Conservation (phyloP, 495 filamentous ascomycete species). For the Aspergillus affinis region DNA sequence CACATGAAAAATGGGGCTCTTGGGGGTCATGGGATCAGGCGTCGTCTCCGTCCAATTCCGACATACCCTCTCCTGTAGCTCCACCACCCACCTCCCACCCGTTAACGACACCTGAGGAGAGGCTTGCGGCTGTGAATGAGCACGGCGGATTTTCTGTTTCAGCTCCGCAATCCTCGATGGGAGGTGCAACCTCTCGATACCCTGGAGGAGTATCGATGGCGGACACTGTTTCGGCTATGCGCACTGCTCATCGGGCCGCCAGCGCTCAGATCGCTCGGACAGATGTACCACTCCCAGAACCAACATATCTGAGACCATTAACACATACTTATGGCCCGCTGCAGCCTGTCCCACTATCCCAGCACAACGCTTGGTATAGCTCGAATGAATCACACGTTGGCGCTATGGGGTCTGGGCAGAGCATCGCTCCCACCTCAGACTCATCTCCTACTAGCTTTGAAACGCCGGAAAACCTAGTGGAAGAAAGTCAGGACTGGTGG, state of each 20-base stretch:
- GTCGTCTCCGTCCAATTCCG: conserved; percentile 36
- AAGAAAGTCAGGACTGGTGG: conserved; percentile 62
- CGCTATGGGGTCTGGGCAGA: conserved; percentile 15
- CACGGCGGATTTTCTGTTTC: conserved; percentile 16
- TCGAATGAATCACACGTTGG: conserved; percentile 17
- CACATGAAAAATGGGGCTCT: conserved; percentile 54
- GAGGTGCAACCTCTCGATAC: conserved; percentile 21
- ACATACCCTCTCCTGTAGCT: conserved; percentile 26
- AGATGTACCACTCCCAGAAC: conserved; percentile 32
- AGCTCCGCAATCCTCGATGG: conserved; percentile 12
- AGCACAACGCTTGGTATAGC: conserved; percentile 33
- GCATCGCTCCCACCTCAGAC: conserved; percentile 23
- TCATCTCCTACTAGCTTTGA: conserved; percentile 44
- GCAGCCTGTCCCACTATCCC: conserved; percentile 12
- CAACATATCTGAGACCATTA: conserved; percentile 36
- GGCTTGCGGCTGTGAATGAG: conserved; percentile 12
- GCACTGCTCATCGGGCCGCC: conserved; percentile 18
- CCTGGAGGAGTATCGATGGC: conserved; percentile 18
- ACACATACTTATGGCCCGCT: conserved; percentile 25
- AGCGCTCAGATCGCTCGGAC: conserved; percentile 22
- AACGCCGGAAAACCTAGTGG: conserved; percentile 48
- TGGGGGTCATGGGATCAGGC: conserved; percentile 47
- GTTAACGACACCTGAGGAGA: conserved; percentile 19
- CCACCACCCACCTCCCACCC: conserved; percentile 18
- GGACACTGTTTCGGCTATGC: conserved; percentile 27